phyloP scores from a whole-genome alignment of 306 rosid genomes.

The Argentina anserina region DNA sequence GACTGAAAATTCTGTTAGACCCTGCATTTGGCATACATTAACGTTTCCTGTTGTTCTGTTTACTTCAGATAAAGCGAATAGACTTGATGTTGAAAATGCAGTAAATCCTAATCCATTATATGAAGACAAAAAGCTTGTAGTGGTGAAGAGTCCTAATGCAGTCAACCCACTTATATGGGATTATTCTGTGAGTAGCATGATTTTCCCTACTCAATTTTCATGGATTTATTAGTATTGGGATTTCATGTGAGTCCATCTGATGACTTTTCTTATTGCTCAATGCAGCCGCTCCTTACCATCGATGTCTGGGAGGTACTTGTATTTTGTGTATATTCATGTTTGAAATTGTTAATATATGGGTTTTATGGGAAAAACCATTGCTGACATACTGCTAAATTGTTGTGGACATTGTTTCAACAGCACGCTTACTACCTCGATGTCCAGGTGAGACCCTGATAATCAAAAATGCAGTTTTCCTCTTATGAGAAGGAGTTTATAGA shows the following conservation, averaged over 20 bases:
- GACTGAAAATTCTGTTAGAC: not conserved
- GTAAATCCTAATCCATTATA: constrained; percentile 59
- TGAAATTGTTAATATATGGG: not conserved
- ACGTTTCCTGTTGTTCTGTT: not conserved
- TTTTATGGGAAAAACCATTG: constrained; percentile 3
- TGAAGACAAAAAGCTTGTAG: constrained; percentile 68
- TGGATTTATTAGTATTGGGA: not conserved
- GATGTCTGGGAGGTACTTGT: constrained; percentile 89
- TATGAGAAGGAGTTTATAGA: not conserved
- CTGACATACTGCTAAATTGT: constrained; percentile 25
- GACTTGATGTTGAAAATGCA: constrained; percentile 67
- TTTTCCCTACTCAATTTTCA: not conserved
- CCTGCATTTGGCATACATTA: not conserved
- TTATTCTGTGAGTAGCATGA: constrained; percentile 49
- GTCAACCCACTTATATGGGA: constrained; percentile 85
- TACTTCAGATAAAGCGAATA: constrained; percentile 55
- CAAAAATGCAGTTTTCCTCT: constrained; percentile 7
- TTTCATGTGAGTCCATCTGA: no score
- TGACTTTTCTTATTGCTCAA: constrained; percentile 17
- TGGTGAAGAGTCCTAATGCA: constrained; percentile 83
- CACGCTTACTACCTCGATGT: constrained; percentile 91
- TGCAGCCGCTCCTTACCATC: constrained; percentile 90
- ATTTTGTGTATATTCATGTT: constrained; percentile 10
- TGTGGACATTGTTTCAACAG: constrained; percentile 39
- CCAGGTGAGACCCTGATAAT: constrained; percentile 52